These are phyloP conservation scores for Fomitopsis pinicola DNA, from an alignment of 1,284 basidiomycete genomes.

Conservation along the genomic window DNA sequence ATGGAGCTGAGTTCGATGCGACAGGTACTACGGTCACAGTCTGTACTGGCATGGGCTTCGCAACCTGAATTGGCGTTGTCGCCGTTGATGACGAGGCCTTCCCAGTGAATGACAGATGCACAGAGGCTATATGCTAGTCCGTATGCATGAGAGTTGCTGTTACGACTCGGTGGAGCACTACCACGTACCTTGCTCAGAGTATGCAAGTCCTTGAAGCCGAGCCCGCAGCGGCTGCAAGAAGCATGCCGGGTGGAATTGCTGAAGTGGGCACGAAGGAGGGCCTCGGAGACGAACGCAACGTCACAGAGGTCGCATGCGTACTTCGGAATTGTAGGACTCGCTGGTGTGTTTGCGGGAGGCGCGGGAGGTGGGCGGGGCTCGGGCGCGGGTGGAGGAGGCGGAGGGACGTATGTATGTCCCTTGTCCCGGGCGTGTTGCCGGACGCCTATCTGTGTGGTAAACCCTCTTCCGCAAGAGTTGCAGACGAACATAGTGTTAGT, in stretches of 20 bases:
- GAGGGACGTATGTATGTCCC: background rate
- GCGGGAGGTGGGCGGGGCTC: background rate
- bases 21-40: background rate
- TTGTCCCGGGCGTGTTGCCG: background rate
- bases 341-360: no score
- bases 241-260: background rate
- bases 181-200: background rate
- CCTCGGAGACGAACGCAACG: background rate
- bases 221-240: background rate
- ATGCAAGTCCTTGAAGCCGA: background rate
- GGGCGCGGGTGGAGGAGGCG: background rate
- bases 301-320: background rate
- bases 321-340: no score
- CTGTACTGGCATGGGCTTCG: background rate
- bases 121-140: background rate
- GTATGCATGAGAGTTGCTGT: background rate
- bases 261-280: background rate
- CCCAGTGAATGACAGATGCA: background rate
- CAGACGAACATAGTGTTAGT: background rate
- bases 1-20: background rate
- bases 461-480: background rate
- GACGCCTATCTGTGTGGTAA: background rate
- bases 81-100: background rate
- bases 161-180: background rate
- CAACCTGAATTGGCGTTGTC: background rate